These are phyloP conservation scores for Juglanconis oblonga DNA, from an alignment of 2,329 filamentous ascomycete genomes.

Conservation along the genomic window DNA sequence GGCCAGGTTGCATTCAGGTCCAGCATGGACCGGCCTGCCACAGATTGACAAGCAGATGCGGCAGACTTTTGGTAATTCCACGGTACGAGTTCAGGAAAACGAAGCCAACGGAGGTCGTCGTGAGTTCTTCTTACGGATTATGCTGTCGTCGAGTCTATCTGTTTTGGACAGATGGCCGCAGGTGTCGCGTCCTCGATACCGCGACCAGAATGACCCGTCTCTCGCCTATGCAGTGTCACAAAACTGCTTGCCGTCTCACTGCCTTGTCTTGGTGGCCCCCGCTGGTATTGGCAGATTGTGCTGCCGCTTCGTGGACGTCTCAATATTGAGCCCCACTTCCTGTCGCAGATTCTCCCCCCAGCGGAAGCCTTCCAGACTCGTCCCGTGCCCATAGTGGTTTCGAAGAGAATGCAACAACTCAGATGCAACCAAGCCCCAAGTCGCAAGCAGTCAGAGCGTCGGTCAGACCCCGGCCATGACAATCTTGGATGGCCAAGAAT, in stretches of 20 bases:
- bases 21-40: background rate
- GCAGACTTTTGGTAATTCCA: background rate
- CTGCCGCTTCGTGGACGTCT: background rate
- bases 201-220: background rate
- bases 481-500: too few species aligned
- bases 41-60: background rate
- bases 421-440: background rate
- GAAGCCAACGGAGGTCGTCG: background rate
- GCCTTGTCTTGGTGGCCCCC: background rate
- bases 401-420: background rate
- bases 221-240: background rate
- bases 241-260: background rate
- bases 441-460: background rate
- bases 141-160: background rate
- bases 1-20: conserved; percentile 5
- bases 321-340: background rate
- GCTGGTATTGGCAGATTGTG: background rate
- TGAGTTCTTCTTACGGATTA: background rate
- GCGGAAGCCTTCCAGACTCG: background rate
- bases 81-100: background rate
- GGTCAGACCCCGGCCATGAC: background rate
- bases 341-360: background rate
- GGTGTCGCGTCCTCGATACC: background rate
- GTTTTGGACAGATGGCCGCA: background rate
- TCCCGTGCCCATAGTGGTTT: background rate